phyloP scores from a whole-genome alignment of 202 grass and related monocot species.

The Schoenoplectus triqueter region DNA sequence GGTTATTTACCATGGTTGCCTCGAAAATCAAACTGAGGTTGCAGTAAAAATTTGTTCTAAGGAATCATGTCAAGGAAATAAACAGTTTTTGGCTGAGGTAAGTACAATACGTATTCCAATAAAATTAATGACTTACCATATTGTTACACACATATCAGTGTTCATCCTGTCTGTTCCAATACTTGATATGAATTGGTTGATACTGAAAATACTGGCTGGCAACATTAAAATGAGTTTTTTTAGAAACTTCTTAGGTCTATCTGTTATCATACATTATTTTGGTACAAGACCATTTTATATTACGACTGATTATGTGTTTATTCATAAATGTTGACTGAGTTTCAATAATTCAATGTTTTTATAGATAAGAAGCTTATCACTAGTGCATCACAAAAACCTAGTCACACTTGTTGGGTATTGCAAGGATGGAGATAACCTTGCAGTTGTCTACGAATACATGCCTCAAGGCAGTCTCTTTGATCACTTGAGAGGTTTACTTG shows the following conservation, averaged over 20 bases:
- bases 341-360: constrained; percentile 8
- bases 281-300: too few species aligned
- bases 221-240: too few species aligned
- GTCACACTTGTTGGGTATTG: constrained; percentile 53
- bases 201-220: not conserved
- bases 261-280: too few species aligned
- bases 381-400: constrained; percentile 48
- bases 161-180: too few species aligned
- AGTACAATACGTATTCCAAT: not conserved
- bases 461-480: constrained; percentile 46
- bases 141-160: not conserved
- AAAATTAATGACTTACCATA: not conserved
- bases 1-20: constrained; percentile 37
- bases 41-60: constrained; percentile 41
- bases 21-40: constrained; percentile 42
- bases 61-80: constrained; percentile 36
- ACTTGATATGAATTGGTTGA: too few species aligned
- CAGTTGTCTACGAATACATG: constrained; percentile 57
- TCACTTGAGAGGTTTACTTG: constrained; percentile 46
- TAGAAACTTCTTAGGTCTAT: too few species aligned
- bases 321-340: not conserved
- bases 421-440: constrained; percentile 43
- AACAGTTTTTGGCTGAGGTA: constrained; percentile 51
- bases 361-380: constrained; percentile 46
- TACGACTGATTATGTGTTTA: not conserved